Percentiles rank a stretch among this genome's conserved stretches.
Evolutionary conservation across 2,329 filamentous ascomycete species (phyloP).

Genomic region (Exophiala spinifera): DNA sequence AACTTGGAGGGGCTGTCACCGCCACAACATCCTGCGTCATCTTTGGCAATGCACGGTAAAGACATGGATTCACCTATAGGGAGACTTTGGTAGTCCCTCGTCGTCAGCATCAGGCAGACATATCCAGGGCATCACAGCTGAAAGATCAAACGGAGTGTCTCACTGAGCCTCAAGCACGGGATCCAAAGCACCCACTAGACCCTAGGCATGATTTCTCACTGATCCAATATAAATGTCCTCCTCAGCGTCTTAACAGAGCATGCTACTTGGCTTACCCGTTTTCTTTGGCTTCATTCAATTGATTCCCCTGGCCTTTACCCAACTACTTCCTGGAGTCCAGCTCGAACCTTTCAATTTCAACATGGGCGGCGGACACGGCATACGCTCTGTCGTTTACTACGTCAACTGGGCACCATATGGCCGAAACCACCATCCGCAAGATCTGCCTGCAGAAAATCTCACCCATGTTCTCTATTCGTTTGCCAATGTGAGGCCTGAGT

Average conservation of each 20-base stretch:
- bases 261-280: constrained; percentile 17
- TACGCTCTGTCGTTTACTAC: constrained; percentile 43
- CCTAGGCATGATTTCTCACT: neutral
- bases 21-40: neutral
- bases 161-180: neutral
- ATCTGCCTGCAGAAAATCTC: constrained; percentile 74
- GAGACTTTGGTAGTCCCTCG: neutral
- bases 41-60: no score
- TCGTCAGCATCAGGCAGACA: neutral
- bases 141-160: constrained; percentile 2
- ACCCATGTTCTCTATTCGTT: constrained; percentile 92
- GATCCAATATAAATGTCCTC: neutral
- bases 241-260: neutral
- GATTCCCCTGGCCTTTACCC: constrained; percentile 31
- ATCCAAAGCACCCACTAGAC: neutral
- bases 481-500: constrained; percentile 75
- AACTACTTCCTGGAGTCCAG: constrained; percentile 10
- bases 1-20: no score
- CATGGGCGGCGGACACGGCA: constrained; percentile 24
- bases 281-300: constrained; percentile 29
- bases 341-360: constrained; percentile 4
- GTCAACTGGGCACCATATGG: constrained; percentile 69
- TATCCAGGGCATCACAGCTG: constrained; percentile 7
- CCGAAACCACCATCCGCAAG: constrained; percentile 78
- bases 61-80: no score